Evolutionary conservation across 495 filamentous ascomycete species (phyloP).

Genomic region (Hypoxylon intermedium): DNA sequence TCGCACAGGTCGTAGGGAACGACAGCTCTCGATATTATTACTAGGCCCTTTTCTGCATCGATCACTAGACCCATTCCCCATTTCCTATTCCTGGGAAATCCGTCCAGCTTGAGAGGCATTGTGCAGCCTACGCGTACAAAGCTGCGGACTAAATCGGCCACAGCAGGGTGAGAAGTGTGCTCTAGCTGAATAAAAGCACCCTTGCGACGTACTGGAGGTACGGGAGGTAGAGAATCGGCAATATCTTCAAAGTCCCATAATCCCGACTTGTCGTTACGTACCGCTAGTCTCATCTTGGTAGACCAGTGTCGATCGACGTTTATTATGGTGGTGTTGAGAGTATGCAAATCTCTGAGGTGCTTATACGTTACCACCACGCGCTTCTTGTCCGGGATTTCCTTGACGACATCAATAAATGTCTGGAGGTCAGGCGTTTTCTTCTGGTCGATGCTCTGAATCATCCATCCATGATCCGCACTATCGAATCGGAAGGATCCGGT

Average conservation of each 20-base stretch:
- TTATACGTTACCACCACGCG: slow-evolving; percentile 94
- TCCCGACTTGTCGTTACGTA: slow-evolving; percentile 88
- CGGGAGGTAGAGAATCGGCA: slow-evolving; percentile 76
- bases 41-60: slow-evolving; percentile 93
- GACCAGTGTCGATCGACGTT: slow-evolving; percentile 96
- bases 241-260: slow-evolving; percentile 95
- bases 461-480: slow-evolving; percentile 86
- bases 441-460: slow-evolving; percentile 88
- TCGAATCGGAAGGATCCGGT: slow-evolving; percentile 95
- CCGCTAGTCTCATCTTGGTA: slow-evolving; percentile 88
- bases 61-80: slow-evolving; percentile 95
- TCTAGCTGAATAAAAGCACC: slow-evolving; percentile 91
- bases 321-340: slow-evolving; percentile 88
- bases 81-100: slow-evolving; percentile 90
- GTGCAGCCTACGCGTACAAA: slow-evolving; percentile 92
- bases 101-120: slow-evolving; percentile 95
- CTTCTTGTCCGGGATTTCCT: slow-evolving; percentile 84
- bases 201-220: slow-evolving; percentile 71
- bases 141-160: slow-evolving; percentile 88
- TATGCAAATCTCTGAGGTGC: slow-evolving; percentile 93
- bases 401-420: slow-evolving; percentile 91
- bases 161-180: slow-evolving; percentile 85
- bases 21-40: slow-evolving; percentile 89
- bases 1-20: slow-evolving; percentile 97
- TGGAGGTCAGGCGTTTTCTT: slow-evolving; percentile 85